A percentile compares a stretch with the other conserved stretches of the same genome.
Evolutionary conservation across 2,329 filamentous ascomycete genomes (phyloP).

Genomic region (Plenodomus lindquistii): DNA sequence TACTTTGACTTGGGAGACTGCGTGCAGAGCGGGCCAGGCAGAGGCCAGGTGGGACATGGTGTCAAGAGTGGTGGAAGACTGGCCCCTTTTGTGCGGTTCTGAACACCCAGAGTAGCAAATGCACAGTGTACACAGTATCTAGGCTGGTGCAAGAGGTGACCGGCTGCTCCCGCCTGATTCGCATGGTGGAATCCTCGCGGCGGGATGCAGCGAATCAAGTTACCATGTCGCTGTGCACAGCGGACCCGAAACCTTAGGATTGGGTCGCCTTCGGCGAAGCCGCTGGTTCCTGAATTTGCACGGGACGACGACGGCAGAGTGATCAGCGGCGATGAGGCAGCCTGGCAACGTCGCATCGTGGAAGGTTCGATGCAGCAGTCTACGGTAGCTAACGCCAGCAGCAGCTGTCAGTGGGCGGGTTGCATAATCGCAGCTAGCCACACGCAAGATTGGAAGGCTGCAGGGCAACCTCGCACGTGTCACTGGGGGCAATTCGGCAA

Average conservation of each 20-base stretch:
- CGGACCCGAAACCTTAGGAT: not conserved
- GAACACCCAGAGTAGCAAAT: too few species aligned
- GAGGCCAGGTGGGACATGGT: not conserved
- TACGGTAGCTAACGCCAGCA: conserved; percentile 12
- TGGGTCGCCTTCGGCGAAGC: not conserved
- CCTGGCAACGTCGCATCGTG: not conserved
- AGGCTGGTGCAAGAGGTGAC: conserved; percentile 11
- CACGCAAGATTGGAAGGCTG: not conserved
- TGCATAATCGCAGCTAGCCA: conserved; percentile 1
- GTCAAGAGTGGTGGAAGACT: too few species aligned
- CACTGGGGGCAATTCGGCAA: too few species aligned
- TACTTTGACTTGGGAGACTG: not conserved
- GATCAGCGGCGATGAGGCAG: conserved; percentile 20
- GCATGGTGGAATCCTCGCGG: conserved; percentile 21
- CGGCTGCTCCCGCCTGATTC: conserved; percentile 34
- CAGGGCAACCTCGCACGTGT: not conserved
- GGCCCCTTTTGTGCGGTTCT: too few species aligned
- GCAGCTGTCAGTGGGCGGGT: conserved; percentile 17
- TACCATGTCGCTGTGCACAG: conserved; percentile 20
- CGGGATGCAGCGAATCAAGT: conserved; percentile 24
- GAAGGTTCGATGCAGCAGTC: conserved; percentile 18
- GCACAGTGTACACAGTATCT: not conserved
- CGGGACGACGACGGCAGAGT: conserved; percentile 19
- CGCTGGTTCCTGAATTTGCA: conserved; percentile 27
- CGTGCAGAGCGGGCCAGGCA: not conserved